Conservation (phyloP, 768 basidiomycete species). For the Glaciozyma antarctica region DNA sequence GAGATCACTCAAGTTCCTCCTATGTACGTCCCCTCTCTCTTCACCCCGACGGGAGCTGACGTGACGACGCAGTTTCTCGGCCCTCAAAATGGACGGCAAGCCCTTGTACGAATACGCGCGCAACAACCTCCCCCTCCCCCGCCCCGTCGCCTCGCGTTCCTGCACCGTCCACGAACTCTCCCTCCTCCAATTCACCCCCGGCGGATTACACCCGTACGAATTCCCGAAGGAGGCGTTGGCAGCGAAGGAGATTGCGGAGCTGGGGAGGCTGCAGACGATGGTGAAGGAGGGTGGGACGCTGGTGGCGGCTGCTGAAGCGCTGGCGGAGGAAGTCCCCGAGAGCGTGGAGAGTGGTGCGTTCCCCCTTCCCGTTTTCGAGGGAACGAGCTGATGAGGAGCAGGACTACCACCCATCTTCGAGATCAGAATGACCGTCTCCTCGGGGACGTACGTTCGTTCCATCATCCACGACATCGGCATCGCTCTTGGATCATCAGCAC, state of each 20-base stretch:
- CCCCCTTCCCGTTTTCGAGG: not conserved
- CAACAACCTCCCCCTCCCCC: conserved; percentile 76
- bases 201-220: conserved; percentile 52
- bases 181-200: conserved; percentile 63
- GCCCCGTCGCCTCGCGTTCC: conserved; percentile 79
- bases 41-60: conserved; percentile 3
- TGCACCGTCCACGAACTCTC: conserved; percentile 74
- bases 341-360: not conserved
- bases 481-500: conserved; percentile 74
- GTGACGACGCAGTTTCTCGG: conserved; percentile 67
- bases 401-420: conserved; percentile 63
- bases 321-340: not conserved
- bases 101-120: conserved; percentile 94
- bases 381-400: not conserved
- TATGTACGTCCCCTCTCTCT: conserved; percentile 51
- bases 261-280: conserved; percentile 43
- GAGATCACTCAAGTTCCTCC: conserved; percentile 85
- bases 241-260: conserved; percentile 44
- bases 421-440: conserved; percentile 83
- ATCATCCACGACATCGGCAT: conserved; percentile 88
- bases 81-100: conserved; percentile 95
- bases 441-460: conserved; percentile 92
- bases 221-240: conserved; percentile 67
- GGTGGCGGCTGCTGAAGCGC: conserved; percentile 10
- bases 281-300: conserved; percentile 25